phyloP scores from a whole-genome alignment of 805 yeast genomes.

The Candida coquimbonensis region DNA sequence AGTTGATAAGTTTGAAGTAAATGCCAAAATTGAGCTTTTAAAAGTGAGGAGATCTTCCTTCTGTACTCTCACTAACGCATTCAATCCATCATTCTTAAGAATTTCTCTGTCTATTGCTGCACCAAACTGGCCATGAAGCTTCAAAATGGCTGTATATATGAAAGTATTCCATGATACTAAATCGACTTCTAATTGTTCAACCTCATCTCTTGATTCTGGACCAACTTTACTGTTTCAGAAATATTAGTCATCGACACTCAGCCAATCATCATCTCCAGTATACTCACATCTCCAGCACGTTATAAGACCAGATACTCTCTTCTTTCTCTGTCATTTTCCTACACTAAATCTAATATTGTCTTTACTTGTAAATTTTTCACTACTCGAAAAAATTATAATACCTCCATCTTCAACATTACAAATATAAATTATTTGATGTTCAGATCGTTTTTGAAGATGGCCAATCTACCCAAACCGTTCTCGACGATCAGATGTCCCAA shows the following conservation, averaged over 20 bases:
- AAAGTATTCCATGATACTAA: conserved; percentile 33
- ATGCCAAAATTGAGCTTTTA: conserved; percentile 26
- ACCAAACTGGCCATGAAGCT: conserved; percentile 36
- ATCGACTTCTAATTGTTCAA: conserved; percentile 18
- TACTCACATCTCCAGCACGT: conserved; percentile 4
- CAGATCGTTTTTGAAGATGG: conserved; percentile 17
- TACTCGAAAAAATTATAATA: not conserved
- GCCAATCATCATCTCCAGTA: not conserved
- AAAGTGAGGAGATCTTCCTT: conserved; percentile 24
- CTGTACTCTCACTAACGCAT: conserved; percentile 23
- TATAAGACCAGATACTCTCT: conserved; percentile 5
- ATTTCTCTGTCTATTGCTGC: conserved; percentile 29
- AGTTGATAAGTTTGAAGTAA: conserved; percentile 22
- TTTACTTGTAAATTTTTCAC: not conserved
- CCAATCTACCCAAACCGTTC: conserved; percentile 9
- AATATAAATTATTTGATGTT: not conserved
- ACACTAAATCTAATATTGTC: no score
- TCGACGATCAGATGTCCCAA: conserved; percentile 3
- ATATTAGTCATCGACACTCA: not conserved
- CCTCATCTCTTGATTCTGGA: not conserved
- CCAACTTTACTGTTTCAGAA: conserved; percentile 1
- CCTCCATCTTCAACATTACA: no score
- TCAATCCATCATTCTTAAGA: conserved; percentile 19
- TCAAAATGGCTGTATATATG: conserved; percentile 27
- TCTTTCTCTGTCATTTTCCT: not conserved